These are phyloP conservation scores for Gossypium aridum DNA, from an alignment of 441 rosid genomes.

Conservation along the genomic window DNA sequence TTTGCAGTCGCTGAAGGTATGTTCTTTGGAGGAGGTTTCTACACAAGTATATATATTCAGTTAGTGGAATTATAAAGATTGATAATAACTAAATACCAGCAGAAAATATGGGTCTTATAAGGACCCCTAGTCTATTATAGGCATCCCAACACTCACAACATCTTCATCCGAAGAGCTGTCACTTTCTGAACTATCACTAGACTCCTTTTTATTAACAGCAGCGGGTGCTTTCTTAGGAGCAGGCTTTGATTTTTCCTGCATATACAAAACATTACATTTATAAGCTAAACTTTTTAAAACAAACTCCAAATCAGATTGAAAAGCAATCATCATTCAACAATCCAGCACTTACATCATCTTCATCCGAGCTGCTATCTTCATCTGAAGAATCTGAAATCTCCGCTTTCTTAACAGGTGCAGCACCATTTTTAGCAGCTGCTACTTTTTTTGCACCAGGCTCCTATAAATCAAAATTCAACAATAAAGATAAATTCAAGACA, in stretches of 20 bases:
- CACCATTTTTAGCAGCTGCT: constrained; percentile 15
- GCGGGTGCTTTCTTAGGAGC: neutral
- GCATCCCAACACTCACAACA: constrained; percentile 10
- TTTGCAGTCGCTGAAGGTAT: neutral
- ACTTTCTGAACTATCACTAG: constrained; percentile 5
- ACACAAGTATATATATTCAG: neutral
- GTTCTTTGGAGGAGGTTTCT: neutral
- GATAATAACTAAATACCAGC: neutral
- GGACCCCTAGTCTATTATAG: neutral
- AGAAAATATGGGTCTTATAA: neutral
- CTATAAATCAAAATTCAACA: neutral
- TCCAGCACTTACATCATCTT: constrained; percentile 18
- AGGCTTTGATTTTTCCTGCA: constrained; percentile 15
- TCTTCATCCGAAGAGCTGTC: constrained; percentile 11
- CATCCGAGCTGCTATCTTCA: constrained; percentile 27
- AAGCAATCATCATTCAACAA: neutral
- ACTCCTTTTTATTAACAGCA: neutral
- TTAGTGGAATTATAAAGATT: neutral
- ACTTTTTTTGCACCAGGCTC: neutral
- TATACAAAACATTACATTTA: neutral
- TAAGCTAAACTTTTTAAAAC: neutral
- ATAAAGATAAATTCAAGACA: neutral
- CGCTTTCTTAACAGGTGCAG: constrained; percentile 21
- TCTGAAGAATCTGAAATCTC: constrained; percentile 27
- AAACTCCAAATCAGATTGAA: neutral